Conservation (phyloP, 108 stramenopile genomes). For the Fistulifera solaris region DNA sequence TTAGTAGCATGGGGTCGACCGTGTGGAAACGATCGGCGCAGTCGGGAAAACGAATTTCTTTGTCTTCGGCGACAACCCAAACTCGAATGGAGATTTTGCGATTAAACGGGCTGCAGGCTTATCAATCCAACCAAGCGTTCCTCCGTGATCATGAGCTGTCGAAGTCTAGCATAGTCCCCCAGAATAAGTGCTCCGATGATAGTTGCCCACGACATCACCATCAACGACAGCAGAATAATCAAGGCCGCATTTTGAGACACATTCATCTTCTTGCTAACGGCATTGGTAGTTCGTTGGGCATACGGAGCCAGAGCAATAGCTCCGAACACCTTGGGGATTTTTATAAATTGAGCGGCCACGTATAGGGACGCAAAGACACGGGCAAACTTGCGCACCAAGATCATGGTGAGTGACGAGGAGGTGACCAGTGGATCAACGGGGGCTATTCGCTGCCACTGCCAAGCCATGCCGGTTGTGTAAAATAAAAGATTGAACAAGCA, state of each 20-base stretch:
- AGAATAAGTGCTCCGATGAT: neutral
- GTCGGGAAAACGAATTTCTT: too few species aligned
- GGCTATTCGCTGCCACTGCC: constrained; percentile 11
- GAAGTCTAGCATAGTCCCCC: constrained; percentile 1
- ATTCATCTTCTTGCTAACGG: neutral
- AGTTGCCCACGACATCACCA: neutral
- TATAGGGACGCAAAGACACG: constrained; percentile 5
- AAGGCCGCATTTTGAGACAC: constrained; percentile 1
- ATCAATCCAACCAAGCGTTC: too few species aligned
- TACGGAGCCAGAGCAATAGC: constrained; percentile 5
- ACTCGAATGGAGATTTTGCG: too few species aligned
- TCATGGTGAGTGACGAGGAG: neutral
- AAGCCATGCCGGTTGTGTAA: constrained; percentile 6
- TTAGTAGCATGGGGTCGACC: too few species aligned
- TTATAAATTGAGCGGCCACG: neutral
- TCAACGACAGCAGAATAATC: neutral
- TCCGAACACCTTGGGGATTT: neutral
- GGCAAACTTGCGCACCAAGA: constrained; percentile 4
- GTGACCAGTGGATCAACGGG: neutral
- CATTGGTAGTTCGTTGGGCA: neutral
- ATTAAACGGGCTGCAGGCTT: too few species aligned
- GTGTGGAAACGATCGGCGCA: too few species aligned
- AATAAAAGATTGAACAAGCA: constrained; percentile 6
- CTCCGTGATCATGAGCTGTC: neutral
- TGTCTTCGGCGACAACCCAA: too few species aligned